Conservation (phyloP, 495 filamentous ascomycete species). For the Aspergillus avenaceus region DNA sequence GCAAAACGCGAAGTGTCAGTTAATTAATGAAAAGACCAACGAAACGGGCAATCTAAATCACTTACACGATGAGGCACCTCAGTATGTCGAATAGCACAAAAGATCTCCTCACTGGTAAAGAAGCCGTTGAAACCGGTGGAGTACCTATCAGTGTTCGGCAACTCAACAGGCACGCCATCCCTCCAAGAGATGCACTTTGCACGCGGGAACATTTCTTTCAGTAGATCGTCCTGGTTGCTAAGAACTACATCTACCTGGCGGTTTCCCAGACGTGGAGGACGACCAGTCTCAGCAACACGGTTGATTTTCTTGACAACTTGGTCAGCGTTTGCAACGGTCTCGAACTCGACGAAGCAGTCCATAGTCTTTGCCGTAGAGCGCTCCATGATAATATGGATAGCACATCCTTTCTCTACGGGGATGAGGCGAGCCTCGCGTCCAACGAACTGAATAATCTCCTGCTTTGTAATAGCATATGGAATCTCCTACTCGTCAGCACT, state of each 20-base stretch:
- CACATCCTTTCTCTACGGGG: conserved; percentile 47
- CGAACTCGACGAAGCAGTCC: conserved; percentile 70
- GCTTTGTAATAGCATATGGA: conserved; percentile 62
- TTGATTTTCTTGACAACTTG: conserved; percentile 31
- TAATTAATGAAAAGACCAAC: neutral
- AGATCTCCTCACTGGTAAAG: conserved; percentile 66
- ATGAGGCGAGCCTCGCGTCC: conserved; percentile 62
- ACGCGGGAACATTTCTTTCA: conserved; percentile 65
- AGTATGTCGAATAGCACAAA: conserved; percentile 60
- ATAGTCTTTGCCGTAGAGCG: conserved; percentile 71
- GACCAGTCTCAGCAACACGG: conserved; percentile 41
- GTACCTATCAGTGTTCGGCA: conserved; percentile 43
- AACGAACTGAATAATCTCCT: conserved; percentile 64
- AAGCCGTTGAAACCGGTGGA: conserved; percentile 68
- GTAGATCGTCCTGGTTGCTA: conserved; percentile 55
- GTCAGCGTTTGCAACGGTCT: conserved; percentile 48
- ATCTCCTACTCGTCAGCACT: conserved; percentile 45
- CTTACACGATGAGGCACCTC: conserved; percentile 65
- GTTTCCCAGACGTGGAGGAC: conserved; percentile 54
- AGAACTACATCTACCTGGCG: conserved; percentile 61
- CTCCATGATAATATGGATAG: conserved; percentile 83
- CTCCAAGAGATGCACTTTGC: conserved; percentile 62
- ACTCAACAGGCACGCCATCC: conserved; percentile 41
- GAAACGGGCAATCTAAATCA: conserved; percentile 8
- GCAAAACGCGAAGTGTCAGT: conserved; percentile 7